phyloP scores from a whole-genome alignment of 345 rosid genomes.

The Populus nigra region DNA sequence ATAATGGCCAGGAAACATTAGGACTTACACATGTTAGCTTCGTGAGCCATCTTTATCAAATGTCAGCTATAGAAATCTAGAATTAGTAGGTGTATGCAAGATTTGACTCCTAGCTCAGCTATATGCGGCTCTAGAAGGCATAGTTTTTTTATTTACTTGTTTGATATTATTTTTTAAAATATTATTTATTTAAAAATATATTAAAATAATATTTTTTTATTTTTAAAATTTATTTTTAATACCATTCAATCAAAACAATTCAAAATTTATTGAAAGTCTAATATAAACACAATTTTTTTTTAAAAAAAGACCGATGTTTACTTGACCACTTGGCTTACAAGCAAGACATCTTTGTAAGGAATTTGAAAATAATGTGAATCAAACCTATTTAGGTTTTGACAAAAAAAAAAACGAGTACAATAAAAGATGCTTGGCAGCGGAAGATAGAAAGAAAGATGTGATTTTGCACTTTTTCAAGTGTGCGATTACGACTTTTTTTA shows the following conservation, averaged over 20 bases:
- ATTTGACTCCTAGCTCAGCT: neutral
- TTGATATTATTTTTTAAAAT: no score
- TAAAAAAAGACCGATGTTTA: neutral
- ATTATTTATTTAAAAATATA: no score
- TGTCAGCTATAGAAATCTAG: neutral
- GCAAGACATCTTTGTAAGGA: neutral
- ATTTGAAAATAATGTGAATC: neutral
- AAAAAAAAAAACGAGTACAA: neutral
- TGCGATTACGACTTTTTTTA: neutral
- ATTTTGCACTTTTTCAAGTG: neutral
- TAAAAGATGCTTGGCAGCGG: neutral
- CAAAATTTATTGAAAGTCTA: no score
- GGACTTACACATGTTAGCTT: neutral
- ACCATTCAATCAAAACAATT: rapidly evolving
- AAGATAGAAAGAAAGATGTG: neutral
- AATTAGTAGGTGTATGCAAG: neutral
- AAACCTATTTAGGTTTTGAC: neutral
- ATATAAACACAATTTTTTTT: no score
- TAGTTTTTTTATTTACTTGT: no score
- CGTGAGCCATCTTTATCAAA: neutral
- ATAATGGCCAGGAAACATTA: neutral
- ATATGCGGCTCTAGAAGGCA: neutral
- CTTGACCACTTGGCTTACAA: neutral
- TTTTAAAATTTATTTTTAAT: no score
- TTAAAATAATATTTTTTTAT: no score